Evolutionary conservation across 2,329 filamentous ascomycete species (phyloP).

Genomic region (Sporothrix mexicana): DNA sequence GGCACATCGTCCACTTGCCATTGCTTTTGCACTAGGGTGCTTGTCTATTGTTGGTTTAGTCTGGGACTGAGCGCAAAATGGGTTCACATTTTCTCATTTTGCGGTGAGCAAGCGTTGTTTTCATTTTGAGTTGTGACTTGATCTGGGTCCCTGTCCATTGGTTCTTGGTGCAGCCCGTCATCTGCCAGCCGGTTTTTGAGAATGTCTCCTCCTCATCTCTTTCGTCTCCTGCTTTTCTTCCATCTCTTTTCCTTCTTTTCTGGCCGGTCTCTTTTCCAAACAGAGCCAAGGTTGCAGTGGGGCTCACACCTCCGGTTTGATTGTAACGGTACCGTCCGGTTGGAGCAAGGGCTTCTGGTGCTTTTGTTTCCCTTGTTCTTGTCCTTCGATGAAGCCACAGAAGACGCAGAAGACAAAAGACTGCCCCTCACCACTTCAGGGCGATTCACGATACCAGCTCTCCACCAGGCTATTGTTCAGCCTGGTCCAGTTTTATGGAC

Average conservation of each 20-base stretch:
- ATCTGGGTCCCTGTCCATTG: conserved; percentile 20
- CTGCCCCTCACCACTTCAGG: neutral
- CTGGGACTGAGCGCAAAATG: conserved; percentile 9
- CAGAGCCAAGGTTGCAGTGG: neutral
- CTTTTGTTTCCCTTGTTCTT: neutral
- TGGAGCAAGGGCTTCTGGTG: neutral
- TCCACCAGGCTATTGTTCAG: conserved; percentile 7
- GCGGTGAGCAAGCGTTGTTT: conserved; percentile 25
- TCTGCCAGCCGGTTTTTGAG: neutral
- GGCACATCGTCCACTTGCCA: conserved; percentile 5
- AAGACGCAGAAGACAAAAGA: neutral
- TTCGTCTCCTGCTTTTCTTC: neutral
- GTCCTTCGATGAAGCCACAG: neutral
- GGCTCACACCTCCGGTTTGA: neutral
- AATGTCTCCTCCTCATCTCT: neutral
- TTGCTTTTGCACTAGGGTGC: conserved; percentile 21
- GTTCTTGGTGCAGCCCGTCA: conserved; percentile 1
- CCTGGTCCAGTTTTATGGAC: neutral
- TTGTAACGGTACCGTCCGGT: conserved; percentile 16
- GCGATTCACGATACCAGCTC: neutral
- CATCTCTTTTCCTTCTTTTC: neutral
- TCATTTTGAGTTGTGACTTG: neutral
- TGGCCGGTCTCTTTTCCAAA: neutral
- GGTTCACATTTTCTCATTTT: conserved; percentile 12
- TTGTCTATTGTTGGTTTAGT: conserved; percentile 18